Evolutionary conservation across 192 early-diverging fungal species (phyloP), one percentile per base, ranked within the genome.

Genomic region (Backusella tuberculispora): DNA sequence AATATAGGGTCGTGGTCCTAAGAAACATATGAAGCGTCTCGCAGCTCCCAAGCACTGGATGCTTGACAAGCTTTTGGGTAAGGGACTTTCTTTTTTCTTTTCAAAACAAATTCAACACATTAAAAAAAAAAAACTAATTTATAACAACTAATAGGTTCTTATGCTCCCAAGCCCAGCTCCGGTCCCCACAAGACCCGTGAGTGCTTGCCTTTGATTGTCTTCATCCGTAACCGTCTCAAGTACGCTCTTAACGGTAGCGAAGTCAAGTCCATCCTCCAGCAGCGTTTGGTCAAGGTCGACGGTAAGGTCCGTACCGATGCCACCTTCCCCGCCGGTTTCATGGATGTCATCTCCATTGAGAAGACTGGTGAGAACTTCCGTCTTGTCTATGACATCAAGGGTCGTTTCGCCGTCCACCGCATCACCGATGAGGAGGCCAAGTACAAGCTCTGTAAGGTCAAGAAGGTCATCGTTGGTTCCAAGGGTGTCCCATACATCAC

Each of bases 21-120:
- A 96, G 91, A 98, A 99, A 93, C 98, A 99, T 88, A 90, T 99
- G 92, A 99, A 99, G 95, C 96, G 98, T 80, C 93, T 99, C 79
- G 88, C 87, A 82, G 96, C 98, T 68, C 98, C 98, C 87, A 96
- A 96, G 92, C 97, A 99, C 93, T 99, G 98, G 98, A 98, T 99
- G 96, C 92, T 99, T 84, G 97, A 99, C 96, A 99, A 99, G 88
- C 94, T 99, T 78, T 96, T 96, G 86, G 98, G 98, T 81, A 34
- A 34, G 29, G 2, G 29, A 24, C 9, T 41, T 74, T 10, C 2
- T 65, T 44, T 63, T n/a, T 6, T 21, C 40, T 68, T 6, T 17
- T 41, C 17, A 21, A 76, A 21, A 69, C 14, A 44, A n/a, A 21
- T 1, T 19, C 15, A 48, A 48, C 4, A 15, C 47, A n/a, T n/a